Percentiles rank a stretch among this genome's conserved stretches.
phyloP scores from a whole-genome alignment of 257 asterid species.

The Henckelia pumila region DNA sequence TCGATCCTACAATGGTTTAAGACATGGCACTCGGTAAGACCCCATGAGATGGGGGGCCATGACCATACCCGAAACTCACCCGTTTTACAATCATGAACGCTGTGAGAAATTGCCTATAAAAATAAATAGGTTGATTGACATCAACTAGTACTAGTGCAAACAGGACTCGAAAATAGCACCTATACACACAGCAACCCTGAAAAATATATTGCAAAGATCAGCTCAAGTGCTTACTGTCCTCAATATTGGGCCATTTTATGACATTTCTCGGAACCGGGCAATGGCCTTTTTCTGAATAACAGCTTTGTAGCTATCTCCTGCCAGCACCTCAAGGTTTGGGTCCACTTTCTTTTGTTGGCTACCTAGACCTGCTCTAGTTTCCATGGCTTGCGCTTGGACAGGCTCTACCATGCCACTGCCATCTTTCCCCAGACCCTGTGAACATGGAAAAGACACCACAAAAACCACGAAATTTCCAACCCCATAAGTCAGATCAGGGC shows the following conservation, averaged over 20 bases:
- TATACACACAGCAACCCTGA: no score
- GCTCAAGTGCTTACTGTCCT: neutral
- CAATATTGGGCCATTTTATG: constrained; percentile 33
- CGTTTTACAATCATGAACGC: no score
- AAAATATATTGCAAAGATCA: neutral
- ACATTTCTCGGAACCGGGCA: constrained; percentile 95
- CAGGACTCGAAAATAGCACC: no score
- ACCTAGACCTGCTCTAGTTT: constrained; percentile 85
- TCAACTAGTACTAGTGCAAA: no score
- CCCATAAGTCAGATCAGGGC: constrained; percentile 39
- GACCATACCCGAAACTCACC: no score
- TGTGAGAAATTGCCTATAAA: no score
- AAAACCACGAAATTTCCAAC: constrained; percentile 36
- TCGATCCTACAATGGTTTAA: no score
- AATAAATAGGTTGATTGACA: no score
- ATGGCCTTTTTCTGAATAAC: constrained; percentile 97
- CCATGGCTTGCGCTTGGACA: constrained; percentile 72
- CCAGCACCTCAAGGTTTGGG: constrained; percentile 82
- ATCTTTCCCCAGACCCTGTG: constrained; percentile 95
- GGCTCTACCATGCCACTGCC: constrained; percentile 98
- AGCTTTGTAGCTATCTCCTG: constrained; percentile 95
- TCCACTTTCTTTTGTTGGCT: constrained; percentile 83
- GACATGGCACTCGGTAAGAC: no score
- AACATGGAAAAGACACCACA: constrained; percentile 28
- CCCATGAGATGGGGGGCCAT: no score